phyloP scores from a whole-genome alignment of 176 grass and related monocot genomes.

The Urochloa ruziziensis region DNA sequence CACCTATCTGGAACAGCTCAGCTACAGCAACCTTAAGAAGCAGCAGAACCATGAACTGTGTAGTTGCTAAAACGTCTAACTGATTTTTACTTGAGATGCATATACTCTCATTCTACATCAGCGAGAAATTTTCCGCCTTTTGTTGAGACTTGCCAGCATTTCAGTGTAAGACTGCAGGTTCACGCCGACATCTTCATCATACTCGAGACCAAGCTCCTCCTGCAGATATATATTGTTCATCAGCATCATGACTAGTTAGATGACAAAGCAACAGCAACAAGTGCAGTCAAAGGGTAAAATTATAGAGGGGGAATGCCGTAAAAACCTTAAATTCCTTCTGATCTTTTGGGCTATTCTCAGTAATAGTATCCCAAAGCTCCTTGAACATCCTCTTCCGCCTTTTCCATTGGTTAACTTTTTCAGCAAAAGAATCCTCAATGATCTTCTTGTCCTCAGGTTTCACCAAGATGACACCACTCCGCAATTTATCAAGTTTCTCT shows the following conservation, averaged over 20 bases:
- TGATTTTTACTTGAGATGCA: conserved; percentile 24
- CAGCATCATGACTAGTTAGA: background rate
- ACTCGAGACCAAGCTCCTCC: conserved; percentile 97
- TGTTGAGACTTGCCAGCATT: conserved; percentile 47
- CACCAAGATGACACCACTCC: conserved; percentile 72
- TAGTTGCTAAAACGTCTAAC: conserved; percentile 23
- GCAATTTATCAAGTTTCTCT: conserved; percentile 75
- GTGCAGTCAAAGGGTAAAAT: background rate
- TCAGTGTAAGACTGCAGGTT: conserved; percentile 67
- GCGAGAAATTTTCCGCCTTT: conserved; percentile 60
- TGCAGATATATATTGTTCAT: conserved; percentile 38
- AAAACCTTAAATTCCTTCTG: conserved; percentile 91
- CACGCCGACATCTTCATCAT: conserved; percentile 88
- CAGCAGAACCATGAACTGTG: background rate
- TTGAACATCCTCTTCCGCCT: conserved; percentile 93
- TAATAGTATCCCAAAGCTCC: conserved; percentile 95
- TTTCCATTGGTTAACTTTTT: conserved; percentile 93
- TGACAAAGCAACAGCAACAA: background rate
- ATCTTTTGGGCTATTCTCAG: conserved; percentile 92
- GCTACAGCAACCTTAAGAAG: background rate
- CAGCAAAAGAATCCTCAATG: conserved; percentile 69
- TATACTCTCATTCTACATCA: conserved; percentile 22
- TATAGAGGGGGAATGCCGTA: background rate
- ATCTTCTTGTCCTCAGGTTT: conserved; percentile 93
- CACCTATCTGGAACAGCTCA: background rate